A percentile compares a stretch with the other conserved stretches of the same genome.
Evolutionary conservation across 2,329 filamentous ascomycete genomes (phyloP).

Genomic region (Fusarium graminum): DNA sequence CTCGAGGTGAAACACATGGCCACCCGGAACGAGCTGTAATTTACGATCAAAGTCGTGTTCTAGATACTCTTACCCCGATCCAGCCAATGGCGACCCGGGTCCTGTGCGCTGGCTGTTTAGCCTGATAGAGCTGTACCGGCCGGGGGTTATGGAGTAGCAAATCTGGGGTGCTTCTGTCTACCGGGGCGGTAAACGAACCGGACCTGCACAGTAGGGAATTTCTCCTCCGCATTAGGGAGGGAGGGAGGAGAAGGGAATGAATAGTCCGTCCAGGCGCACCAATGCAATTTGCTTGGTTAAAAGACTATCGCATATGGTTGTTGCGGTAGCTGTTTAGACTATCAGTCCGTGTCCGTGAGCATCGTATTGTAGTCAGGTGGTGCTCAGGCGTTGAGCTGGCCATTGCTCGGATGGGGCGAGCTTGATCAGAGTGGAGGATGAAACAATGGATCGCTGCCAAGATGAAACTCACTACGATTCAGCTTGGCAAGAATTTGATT

Average conservation of each 20-base stretch:
- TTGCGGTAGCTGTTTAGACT: not conserved
- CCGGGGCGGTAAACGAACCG: conserved; percentile 9
- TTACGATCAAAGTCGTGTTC: not conserved
- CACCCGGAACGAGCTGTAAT: conserved; percentile 7
- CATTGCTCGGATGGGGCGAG: not conserved
- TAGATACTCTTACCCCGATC: not conserved
- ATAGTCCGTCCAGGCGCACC: conserved; percentile 14
- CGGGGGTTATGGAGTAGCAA: not conserved
- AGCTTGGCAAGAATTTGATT: conserved; percentile 20
- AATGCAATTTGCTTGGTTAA: conserved; percentile 1
- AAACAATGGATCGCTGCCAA: conserved; percentile 28
- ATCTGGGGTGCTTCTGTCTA: conserved; percentile 26
- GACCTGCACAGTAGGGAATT: not conserved
- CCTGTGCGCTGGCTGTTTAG: conserved; percentile 6
- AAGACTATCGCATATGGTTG: not conserved
- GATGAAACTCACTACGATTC: conserved; percentile 34
- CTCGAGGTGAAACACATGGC: conserved; percentile 8
- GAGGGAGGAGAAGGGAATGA: too few relatives aligned
- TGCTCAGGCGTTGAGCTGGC: conserved; percentile 6
- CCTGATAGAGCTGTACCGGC: conserved; percentile 21
- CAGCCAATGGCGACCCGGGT: conserved; percentile 2
- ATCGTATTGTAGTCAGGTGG: conserved; percentile 9
- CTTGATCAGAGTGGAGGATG: conserved; percentile 14
- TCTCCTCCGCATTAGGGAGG: not conserved
- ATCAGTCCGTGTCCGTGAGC: not conserved